Conservation (phyloP, 345 rosid species). For the Erysimum cheiranthoides region DNA sequence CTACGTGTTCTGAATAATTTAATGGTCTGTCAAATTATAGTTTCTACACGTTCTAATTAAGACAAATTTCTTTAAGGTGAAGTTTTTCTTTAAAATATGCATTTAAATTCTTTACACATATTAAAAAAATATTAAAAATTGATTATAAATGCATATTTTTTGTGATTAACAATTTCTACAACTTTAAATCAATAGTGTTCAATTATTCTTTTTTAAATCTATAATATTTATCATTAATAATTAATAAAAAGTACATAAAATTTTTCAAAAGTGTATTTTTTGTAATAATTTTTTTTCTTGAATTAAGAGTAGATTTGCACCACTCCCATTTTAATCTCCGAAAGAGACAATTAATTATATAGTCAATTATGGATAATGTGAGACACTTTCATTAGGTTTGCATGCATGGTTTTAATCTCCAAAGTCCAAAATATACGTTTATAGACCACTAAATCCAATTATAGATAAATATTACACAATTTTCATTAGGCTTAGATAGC, state of each 20-base stretch:
- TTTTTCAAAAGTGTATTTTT: too few species aligned
- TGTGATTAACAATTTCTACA: too few species aligned
- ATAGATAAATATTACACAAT: not conserved
- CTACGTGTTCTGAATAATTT: slow-evolving; percentile 23
- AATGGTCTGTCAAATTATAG: slow-evolving; percentile 29
- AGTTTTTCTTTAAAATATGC: too few species aligned
- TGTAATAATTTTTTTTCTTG: too few species aligned
- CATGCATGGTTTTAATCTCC: slow-evolving; percentile 13
- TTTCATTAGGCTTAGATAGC: not conserved
- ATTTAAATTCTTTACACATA: too few species aligned
- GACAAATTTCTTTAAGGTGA: not conserved
- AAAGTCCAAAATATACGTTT: not conserved
- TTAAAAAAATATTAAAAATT: too few species aligned
- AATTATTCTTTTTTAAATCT: too few species aligned
- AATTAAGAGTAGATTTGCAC: too few species aligned
- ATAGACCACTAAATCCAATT: not conserved
- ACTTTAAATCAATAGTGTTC: too few species aligned
- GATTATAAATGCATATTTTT: too few species aligned
- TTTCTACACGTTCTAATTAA: slow-evolving; percentile 26
- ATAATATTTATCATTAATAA: too few species aligned
- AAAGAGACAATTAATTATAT: not conserved
- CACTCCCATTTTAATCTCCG: not conserved
- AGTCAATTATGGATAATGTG: not conserved
- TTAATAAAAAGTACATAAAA: too few species aligned
- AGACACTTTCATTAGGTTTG: slow-evolving; percentile 13